A percentile compares a stretch with the other conserved stretches of the same genome.
phyloP scores from a whole-genome alignment of 805 yeast species.

The Scheffersomyces stipitis region DNA sequence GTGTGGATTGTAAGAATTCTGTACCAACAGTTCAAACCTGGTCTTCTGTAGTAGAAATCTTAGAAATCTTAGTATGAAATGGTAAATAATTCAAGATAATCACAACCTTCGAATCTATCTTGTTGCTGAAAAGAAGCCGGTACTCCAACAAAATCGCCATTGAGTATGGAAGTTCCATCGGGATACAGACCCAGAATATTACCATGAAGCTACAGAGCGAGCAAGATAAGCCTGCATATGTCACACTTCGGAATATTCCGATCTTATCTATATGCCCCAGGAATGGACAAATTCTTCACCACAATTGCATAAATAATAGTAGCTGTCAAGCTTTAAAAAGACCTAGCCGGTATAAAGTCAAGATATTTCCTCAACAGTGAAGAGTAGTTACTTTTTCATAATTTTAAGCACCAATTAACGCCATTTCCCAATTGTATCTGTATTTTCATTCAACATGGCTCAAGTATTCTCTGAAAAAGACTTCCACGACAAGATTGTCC shows the following conservation, averaged over 20 bases:
- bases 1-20: too few relatives aligned
- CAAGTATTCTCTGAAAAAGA: slow-evolving; percentile 23
- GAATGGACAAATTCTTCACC: neutral
- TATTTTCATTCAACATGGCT: slow-evolving; percentile 11
- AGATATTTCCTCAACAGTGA: neutral
- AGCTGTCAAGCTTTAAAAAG: too few relatives aligned
- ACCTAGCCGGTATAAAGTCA: neutral
- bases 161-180: too few relatives aligned
- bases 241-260: neutral
- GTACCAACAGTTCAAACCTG: too few relatives aligned
- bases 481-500: slow-evolving; percentile 48
- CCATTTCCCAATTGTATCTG: neutral
- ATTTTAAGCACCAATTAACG: neutral
- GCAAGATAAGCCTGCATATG: neutral
- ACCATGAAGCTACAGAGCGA: neutral
- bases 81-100: too few relatives aligned
- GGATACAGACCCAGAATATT: neutral
- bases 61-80: too few relatives aligned
- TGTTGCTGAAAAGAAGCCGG: too few relatives aligned
- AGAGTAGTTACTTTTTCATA: neutral
- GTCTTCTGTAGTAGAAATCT: too few relatives aligned
- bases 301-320: neutral
- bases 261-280: neutral
- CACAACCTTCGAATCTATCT: too few relatives aligned
- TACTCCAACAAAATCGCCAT: too few relatives aligned